These are phyloP conservation scores for Pontederia crassipes DNA, from an alignment of 176 grass and related monocot genomes.

Conservation along the genomic window DNA sequence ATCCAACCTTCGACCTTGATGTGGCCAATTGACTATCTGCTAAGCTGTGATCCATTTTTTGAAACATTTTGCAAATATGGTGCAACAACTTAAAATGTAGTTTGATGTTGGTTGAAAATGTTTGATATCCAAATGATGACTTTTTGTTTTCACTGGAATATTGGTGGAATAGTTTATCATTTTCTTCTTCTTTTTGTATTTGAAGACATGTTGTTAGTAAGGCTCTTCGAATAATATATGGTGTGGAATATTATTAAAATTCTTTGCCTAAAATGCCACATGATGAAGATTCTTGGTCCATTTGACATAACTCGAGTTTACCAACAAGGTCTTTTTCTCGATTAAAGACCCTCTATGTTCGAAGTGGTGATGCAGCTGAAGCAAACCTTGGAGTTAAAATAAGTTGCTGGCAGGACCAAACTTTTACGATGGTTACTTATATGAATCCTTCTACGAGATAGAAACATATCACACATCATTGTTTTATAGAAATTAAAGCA, in stretches of 20 bases:
- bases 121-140: not conserved
- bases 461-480: too few relatives aligned
- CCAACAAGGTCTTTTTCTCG: slow-evolving; percentile 82
- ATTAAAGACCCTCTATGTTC: slow-evolving; percentile 31
- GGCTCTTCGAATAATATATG: slow-evolving; percentile 77
- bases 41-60: too few relatives aligned
- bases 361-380: slow-evolving; percentile 19
- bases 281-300: slow-evolving; percentile 72
- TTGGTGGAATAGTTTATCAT: not conserved
- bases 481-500: too few relatives aligned
- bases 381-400: slow-evolving; percentile 3
- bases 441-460: too few relatives aligned
- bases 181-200: not conserved
- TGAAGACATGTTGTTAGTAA: slow-evolving; percentile 59
- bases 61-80: too few relatives aligned
- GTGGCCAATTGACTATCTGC: too few relatives aligned
- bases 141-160: not conserved
- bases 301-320: slow-evolving; percentile 92
- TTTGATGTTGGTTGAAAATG: not conserved
- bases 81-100: too few relatives aligned
- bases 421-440: too few relatives aligned
- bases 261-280: slow-evolving; percentile 58
- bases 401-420: not conserved
- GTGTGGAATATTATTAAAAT: slow-evolving; percentile 44
- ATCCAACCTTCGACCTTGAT: too few relatives aligned